Evolutionary conservation across 805 yeast genomes (phyloP).

Genomic region (Cyberlindnera subsufficiens): DNA sequence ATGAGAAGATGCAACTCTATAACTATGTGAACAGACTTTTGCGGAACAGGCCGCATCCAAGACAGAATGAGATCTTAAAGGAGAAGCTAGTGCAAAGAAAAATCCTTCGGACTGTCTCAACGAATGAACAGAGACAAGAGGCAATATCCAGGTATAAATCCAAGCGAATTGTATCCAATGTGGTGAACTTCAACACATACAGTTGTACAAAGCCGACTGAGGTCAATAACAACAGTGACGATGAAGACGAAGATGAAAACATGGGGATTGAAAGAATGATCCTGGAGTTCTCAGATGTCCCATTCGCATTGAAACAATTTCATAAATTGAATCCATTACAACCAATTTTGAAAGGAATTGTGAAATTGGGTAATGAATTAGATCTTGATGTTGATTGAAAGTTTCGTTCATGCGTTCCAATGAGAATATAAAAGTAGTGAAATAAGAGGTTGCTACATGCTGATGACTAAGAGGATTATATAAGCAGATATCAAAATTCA

Average conservation of each 20-base stretch:
- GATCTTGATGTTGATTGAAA: constrained; percentile 4
- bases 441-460: no score
- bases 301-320: not conserved
- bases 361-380: not conserved
- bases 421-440: no score
- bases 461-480: no score
- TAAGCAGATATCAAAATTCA: no score
- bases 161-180: constrained; percentile 13
- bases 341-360: not conserved
- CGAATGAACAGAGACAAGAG: not conserved
- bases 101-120: constrained; percentile 19
- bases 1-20: constrained; percentile 21
- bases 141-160: not conserved
- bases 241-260: constrained; percentile 4
- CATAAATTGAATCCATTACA: constrained; percentile 2
- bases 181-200: constrained; percentile 12
- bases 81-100: constrained; percentile 20
- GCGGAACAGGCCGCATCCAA: constrained; percentile 10
- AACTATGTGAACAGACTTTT: constrained; percentile 20
- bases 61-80: constrained; percentile 21
- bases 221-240: constrained; percentile 6
- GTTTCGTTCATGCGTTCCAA: not conserved
- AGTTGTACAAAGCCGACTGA: not conserved
- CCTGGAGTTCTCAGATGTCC: constrained; percentile 1
- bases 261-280: constrained; percentile 1